Percentiles rank a stretch among this genome's conserved stretches.
phyloP scores from a whole-genome alignment of 139 green algal genomes.

The Limnomonas spitsbergensis region DNA sequence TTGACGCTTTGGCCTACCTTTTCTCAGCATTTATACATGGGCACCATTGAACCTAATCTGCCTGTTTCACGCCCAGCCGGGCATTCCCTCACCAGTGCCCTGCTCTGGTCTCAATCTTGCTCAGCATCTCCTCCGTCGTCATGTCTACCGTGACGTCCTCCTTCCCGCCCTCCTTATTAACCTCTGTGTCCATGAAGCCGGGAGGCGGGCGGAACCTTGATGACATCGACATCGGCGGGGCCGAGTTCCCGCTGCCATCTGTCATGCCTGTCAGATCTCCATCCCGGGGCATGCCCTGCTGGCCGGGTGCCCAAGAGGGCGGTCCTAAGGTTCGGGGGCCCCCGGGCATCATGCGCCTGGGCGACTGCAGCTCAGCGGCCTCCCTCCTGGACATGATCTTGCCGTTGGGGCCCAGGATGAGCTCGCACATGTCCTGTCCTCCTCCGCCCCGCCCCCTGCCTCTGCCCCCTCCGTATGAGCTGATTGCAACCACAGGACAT shows the following conservation, averaged over 20 bases:
- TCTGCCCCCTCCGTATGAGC: neutral
- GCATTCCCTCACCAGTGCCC: constrained; percentile 3
- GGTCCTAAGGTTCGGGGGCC: neutral
- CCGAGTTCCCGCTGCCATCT: neutral
- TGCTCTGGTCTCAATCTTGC: neutral
- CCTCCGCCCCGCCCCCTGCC: neutral
- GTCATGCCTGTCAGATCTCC: neutral
- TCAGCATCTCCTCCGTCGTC: constrained; percentile 3
- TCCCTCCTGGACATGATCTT: neutral
- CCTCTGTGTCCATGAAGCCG: constrained; percentile 3
- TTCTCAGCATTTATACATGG: too few species aligned
- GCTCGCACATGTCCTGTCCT: neutral
- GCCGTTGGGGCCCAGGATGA: neutral
- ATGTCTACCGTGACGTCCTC: neutral
- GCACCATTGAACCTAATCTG: too few species aligned
- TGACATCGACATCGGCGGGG: neutral
- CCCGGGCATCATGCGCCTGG: neutral
- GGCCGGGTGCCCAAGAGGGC: neutral
- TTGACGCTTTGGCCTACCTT: too few species aligned
- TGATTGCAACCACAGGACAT: too few species aligned
- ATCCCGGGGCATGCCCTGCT: neutral
- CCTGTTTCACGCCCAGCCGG: too few species aligned
- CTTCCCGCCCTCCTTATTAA: neutral
- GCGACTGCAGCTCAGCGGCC: neutral
- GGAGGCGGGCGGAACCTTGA: neutral